phyloP scores from a whole-genome alignment of 129 eudicot genomes.

The Deinandra increscens region DNA sequence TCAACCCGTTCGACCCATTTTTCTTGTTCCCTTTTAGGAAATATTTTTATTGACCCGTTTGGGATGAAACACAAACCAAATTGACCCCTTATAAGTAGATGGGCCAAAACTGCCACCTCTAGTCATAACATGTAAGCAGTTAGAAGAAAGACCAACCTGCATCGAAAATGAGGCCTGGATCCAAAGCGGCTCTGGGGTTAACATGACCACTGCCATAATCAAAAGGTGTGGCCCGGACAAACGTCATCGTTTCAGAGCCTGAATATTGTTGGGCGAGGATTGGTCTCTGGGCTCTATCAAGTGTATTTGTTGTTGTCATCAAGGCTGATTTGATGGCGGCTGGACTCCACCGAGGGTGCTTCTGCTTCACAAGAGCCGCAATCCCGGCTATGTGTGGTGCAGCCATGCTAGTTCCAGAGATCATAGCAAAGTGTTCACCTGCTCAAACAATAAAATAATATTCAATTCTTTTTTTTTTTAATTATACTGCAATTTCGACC shows the following conservation, averaged over 20 bases:
- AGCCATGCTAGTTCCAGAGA: constrained; percentile 99
- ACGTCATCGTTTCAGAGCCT: constrained; percentile 70
- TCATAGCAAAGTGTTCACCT: constrained; percentile 98
- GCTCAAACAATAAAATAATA: constrained; percentile 22
- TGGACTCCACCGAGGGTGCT: constrained; percentile 96
- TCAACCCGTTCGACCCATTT: not conserved
- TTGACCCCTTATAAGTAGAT: not conserved
- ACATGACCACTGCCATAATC: constrained; percentile 99
- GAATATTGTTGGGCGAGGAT: constrained; percentile 91
- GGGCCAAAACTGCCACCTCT: not conserved
- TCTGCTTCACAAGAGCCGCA: constrained; percentile 94
- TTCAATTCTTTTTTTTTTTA: not conserved
- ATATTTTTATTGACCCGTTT: constrained; percentile 1
- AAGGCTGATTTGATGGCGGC: constrained; percentile 96
- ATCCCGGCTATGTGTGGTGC: constrained; percentile 99
- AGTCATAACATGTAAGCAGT: not conserved
- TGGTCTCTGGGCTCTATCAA: constrained; percentile 81
- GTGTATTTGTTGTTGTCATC: constrained; percentile 87
- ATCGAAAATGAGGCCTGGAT: constrained; percentile 91
- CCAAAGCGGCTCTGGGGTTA: constrained; percentile 86
- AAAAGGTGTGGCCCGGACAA: constrained; percentile 86
- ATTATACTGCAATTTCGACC: not conserved
- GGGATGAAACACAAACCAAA: not conserved
- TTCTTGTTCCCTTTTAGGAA: not conserved
- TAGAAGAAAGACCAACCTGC: constrained; percentile 57